Evolutionary conservation across 495 filamentous ascomycete genomes (phyloP).

Genomic region (Daldinia concentrica): DNA sequence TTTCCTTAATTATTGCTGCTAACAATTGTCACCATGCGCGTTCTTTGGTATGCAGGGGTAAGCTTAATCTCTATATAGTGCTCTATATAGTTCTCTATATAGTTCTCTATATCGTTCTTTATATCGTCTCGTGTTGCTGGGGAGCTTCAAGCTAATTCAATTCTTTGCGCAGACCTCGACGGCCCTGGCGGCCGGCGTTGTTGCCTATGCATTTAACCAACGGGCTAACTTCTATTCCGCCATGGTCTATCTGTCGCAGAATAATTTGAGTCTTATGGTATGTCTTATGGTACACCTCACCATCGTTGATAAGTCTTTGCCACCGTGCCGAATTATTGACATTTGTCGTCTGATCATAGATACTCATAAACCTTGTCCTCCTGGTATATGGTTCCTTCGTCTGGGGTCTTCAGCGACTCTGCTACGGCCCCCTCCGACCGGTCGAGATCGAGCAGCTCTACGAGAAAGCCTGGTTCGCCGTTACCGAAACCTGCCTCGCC

Average conservation of each 20-base stretch:
- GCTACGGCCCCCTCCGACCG: conserved; percentile 89
- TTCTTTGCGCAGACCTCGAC: conserved; percentile 68
- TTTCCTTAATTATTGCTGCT: conserved; percentile 29
- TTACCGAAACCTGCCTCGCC: conserved; percentile 94
- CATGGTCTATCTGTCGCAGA: conserved; percentile 94
- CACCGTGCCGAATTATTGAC: conserved; percentile 21
- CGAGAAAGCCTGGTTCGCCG: conserved; percentile 96
- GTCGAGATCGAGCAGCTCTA: conserved; percentile 97
- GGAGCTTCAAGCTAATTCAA: conserved; percentile 29
- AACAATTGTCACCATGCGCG: conserved; percentile 57
- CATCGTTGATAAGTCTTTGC: neutral
- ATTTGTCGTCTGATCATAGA: conserved; percentile 56
- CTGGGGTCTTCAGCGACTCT: conserved; percentile 86
- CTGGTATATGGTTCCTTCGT: conserved; percentile 78
- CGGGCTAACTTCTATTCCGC: conserved; percentile 97
- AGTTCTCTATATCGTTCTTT: conserved; percentile 1
- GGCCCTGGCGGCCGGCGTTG: conserved; percentile 79
- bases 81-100: neutral
- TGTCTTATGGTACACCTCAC: conserved; percentile 34
- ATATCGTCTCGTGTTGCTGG: neutral
- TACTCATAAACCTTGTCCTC: conserved; percentile 87
- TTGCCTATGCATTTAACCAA: conserved; percentile 91
- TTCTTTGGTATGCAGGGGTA: conserved; percentile 67
- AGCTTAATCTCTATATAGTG: conserved; percentile 41
- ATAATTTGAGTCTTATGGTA: conserved; percentile 93